Evolutionary conservation across 495 filamentous ascomycete species (phyloP), one percentile per base, ranked within the genome.

Genomic region (Clohesyomyces aquaticus): DNA sequence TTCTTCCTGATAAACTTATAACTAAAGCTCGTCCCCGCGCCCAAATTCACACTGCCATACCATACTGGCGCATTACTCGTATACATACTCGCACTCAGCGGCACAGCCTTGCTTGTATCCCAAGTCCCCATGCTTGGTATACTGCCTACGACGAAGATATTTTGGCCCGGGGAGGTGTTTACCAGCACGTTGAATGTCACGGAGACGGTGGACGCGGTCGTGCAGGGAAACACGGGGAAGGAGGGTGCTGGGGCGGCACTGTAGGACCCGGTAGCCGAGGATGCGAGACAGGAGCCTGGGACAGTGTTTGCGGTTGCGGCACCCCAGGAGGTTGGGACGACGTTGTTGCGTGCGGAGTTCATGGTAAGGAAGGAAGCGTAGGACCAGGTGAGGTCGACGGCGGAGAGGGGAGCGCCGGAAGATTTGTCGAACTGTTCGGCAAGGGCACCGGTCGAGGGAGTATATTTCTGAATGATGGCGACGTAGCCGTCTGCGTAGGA

Each of bases 1-100:
- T 79, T 75, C 42, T 86, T 78, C 4, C 80, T 79, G 59, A 90
- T 83, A 70, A 83, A 91, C 76, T 90, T 91, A 68, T 89, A 90
- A 71, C 85, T 61, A 29, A 91, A 78, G 3, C 62, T 67, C 38
- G 76, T 74, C 1, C 86, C 86, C 2, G 79, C 1, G 77, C 70
- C 2, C 88, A 70, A 1, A 70, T 21, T 72, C 9, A 86, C 66
- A 0, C 80, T 81, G 0, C 72, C 81, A 50, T 62, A 79, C 87
- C 87, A 90, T 11, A 86, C 61, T 4, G 82, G 82, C 62, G 86
- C 76, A 48, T 63, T 77, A 12, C 59, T 50, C 1, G 81, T 82
- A 66, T 90, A 90, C 8, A 73, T 57, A 19, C 68, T 71, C 1
- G 86, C 80, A 32, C 73, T 79, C 29, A 90, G 72, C 0, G 79